phyloP scores from a whole-genome alignment of 2,329 filamentous ascomycete species.

The Aspergillus luchuensis region DNA sequence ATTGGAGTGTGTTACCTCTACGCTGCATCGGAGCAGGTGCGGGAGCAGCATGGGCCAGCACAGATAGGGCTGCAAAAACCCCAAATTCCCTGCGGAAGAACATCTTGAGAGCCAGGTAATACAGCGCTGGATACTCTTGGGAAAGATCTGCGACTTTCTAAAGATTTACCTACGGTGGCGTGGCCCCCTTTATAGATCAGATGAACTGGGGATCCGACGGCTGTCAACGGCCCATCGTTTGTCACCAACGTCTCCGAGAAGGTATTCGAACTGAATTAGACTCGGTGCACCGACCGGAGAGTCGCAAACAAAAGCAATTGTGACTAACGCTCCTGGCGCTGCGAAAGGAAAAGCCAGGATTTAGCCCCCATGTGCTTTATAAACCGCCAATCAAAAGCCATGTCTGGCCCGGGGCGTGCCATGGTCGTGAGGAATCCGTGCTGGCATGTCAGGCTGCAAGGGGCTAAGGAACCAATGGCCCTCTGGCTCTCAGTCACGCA shows the following conservation, averaged over 20 bases:
- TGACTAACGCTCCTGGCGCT: not conserved
- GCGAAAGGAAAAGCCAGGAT: not conserved
- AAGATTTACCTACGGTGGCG: not conserved
- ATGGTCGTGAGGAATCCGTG: not conserved
- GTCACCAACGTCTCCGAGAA: not conserved
- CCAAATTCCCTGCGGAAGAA: not conserved
- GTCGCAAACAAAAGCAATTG: not conserved
- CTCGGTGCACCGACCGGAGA: not conserved
- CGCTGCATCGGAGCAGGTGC: conserved; percentile 8
- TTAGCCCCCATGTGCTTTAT: not conserved
- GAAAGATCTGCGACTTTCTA: not conserved
- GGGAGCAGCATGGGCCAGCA: conserved; percentile 8
- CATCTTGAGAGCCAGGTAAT: not conserved
- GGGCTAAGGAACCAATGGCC: not conserved
- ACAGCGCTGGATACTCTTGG: not conserved
- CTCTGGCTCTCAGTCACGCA: not conserved
- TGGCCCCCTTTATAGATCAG: not conserved
- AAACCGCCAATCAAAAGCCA: not conserved
- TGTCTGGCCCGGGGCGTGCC: not conserved
- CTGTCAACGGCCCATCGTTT: not conserved
- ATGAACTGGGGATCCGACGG: not conserved
- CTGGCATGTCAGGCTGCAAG: not conserved
- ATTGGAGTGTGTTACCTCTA: not conserved
- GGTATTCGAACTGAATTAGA: not conserved
- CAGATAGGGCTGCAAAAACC: not conserved